These are phyloP conservation scores for Leccinum rimulosum DNA, from an alignment of 768 basidiomycete species.

Conservation along the genomic window DNA sequence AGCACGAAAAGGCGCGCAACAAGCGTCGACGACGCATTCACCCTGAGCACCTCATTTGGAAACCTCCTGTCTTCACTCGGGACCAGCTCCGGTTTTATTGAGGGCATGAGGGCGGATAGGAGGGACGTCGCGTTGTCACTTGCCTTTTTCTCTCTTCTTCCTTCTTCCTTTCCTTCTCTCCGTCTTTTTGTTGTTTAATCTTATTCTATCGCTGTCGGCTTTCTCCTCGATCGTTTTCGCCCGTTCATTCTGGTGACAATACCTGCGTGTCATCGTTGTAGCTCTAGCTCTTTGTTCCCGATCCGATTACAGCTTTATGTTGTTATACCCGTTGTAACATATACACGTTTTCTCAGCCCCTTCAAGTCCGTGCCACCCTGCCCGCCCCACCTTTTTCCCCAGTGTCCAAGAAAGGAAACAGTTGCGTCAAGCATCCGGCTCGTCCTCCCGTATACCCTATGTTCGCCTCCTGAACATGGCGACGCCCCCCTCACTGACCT, in stretches of 20 bases:
- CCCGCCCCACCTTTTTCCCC: background rate
- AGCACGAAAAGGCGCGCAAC: constrained; percentile 77
- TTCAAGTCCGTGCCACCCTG: background rate
- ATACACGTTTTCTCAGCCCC: background rate
- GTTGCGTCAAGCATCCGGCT: constrained; percentile 5
- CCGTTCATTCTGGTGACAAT: constrained; percentile 3
- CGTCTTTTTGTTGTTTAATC: background rate
- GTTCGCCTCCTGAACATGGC: constrained; percentile 21
- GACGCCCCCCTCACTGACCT: constrained; percentile 10
- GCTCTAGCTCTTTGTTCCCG: constrained; percentile 20
- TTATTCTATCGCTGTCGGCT: background rate
- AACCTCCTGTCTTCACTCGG: constrained; percentile 89
- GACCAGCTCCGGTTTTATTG: constrained; percentile 77
- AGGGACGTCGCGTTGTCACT: background rate
- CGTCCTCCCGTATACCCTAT: constrained; percentile 5
- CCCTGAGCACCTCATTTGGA: constrained; percentile 83
- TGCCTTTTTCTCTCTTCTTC: background rate
- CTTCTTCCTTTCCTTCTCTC: background rate
- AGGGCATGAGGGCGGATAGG: constrained; percentile 3
- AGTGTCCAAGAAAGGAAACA: background rate
- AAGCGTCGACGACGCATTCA: constrained; percentile 81
- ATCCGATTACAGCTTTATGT: constrained; percentile 8
- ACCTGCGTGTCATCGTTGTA: constrained; percentile 20
- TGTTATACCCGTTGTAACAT: constrained; percentile 16
- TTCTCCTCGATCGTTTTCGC: background rate